phyloP scores from a whole-genome alignment of 192 early-diverging fungal species.

The Umbelopsis ramanniana region DNA sequence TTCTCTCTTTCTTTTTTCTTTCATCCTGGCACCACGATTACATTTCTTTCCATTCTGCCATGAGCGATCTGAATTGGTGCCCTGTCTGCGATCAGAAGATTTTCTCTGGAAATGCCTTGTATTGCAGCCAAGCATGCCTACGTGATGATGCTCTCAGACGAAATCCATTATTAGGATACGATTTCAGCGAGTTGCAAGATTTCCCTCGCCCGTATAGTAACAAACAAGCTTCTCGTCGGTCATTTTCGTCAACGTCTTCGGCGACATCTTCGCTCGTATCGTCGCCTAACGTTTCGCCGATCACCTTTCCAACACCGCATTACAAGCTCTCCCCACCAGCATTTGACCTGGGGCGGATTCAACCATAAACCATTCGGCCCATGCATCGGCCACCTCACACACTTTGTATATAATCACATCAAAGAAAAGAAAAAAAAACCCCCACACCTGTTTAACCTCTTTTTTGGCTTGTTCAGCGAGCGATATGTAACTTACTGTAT shows the following conservation, averaged over 20 bases:
- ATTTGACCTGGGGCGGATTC: slow-evolving; percentile 1
- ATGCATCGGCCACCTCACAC: background rate
- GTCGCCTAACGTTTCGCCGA: slow-evolving; percentile 11
- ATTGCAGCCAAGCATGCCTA: slow-evolving; percentile 41
- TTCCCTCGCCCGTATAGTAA: slow-evolving; percentile 35
- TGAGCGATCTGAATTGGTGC: slow-evolving; percentile 44
- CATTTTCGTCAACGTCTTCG: background rate
- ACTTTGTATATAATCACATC: background rate
- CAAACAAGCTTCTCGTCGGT: slow-evolving; percentile 4
- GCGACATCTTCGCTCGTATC: slow-evolving; percentile 2
- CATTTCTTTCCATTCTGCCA: background rate
- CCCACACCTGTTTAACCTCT: background rate
- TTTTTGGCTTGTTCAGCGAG: background rate
- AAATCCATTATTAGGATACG: slow-evolving; percentile 40
- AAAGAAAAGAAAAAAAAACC: background rate
- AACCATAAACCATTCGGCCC: background rate
- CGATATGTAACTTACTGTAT: slow-evolving; percentile 1
- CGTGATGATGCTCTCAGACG: slow-evolving; percentile 37
- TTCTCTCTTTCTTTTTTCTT: slow-evolving; percentile 1
- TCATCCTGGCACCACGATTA: background rate
- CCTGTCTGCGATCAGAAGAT: slow-evolving; percentile 31
- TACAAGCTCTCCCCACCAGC: slow-evolving; percentile 7
- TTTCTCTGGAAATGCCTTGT: slow-evolving; percentile 36
- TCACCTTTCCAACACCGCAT: background rate
- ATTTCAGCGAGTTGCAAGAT: slow-evolving; percentile 38